A percentile compares a stretch with the other conserved stretches of the same genome.
These are phyloP conservation scores for Aotearoamyces nothofagi DNA, from an alignment of 2,329 filamentous ascomycete genomes.

Conservation along the genomic window DNA sequence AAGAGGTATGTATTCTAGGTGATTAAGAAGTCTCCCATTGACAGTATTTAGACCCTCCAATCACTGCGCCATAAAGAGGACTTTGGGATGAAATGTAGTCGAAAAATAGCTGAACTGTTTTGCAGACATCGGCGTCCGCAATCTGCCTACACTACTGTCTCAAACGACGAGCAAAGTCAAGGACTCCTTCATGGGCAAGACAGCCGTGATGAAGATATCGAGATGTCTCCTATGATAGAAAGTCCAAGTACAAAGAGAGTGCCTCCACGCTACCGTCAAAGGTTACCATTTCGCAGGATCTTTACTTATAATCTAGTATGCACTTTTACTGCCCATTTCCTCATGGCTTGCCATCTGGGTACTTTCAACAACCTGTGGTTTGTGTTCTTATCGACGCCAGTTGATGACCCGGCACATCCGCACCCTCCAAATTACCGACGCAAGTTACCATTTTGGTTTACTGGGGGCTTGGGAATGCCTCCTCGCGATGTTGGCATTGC, in stretches of 20 bases:
- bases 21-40: not conserved
- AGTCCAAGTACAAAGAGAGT: too few relatives aligned
- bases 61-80: constrained; percentile 18
- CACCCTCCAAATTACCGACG: constrained; percentile 2
- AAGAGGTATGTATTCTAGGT: constrained; percentile 12
- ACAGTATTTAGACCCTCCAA: constrained; percentile 21
- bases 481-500: constrained; percentile 51
- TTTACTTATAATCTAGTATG: constrained; percentile 27
- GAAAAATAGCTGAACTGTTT: constrained; percentile 8
- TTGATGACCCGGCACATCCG: constrained; percentile 21
- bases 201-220: constrained; percentile 4
- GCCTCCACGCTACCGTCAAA: constrained; percentile 15
- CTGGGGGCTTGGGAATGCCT: constrained; percentile 51
- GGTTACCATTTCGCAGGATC: constrained; percentile 30
- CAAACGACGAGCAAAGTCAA: constrained; percentile 7
- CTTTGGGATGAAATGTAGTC: constrained; percentile 13
- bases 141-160: constrained; percentile 7
- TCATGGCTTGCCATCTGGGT: constrained; percentile 43
- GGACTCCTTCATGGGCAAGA: constrained; percentile 3
- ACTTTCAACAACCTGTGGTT: constrained; percentile 44
- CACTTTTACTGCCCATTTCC: constrained; percentile 30
- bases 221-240: constrained; percentile 5
- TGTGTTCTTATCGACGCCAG: constrained; percentile 42
- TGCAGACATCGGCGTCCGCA: constrained; percentile 5
- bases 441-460: constrained; percentile 11